A percentile compares a stretch with the other conserved stretches of the same genome.
phyloP scores from a whole-genome alignment of 352 stramenopile species.

The Pythium aristosporum region DNA sequence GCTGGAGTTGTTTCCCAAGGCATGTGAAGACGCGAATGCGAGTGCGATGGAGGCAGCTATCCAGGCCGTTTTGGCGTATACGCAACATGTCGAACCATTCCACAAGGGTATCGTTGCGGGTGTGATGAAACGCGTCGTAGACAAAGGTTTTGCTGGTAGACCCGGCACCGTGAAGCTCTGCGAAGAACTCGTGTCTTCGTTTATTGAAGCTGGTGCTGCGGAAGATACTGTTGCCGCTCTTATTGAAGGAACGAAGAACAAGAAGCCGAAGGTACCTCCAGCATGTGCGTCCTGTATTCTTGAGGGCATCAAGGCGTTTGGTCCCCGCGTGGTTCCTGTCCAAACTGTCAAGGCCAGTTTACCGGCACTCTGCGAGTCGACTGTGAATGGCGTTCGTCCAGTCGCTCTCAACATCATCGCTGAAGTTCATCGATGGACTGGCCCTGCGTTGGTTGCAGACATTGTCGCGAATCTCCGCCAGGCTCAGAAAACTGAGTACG shows the following conservation, averaged over 20 bases:
- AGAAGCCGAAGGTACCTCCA: constrained; percentile 84
- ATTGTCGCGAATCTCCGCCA: constrained; percentile 78
- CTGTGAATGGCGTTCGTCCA: constrained; percentile 77
- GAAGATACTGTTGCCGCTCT: constrained; percentile 73
- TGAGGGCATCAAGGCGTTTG: constrained; percentile 77
- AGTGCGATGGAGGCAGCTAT: constrained; percentile 78
- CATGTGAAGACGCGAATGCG: constrained; percentile 84
- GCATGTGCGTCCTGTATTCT: constrained; percentile 65
- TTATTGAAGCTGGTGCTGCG: constrained; percentile 71
- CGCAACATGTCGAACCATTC: constrained; percentile 59
- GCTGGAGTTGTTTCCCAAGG: constrained; percentile 68
- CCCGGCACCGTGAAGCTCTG: constrained; percentile 76
- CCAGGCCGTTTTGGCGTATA: constrained; percentile 74
- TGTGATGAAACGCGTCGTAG: constrained; percentile 76
- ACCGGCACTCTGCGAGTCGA: constrained; percentile 73
- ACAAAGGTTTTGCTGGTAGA: constrained; percentile 84
- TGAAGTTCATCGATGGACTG: constrained; percentile 83
- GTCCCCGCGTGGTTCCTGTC: constrained; percentile 68
- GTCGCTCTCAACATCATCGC: constrained; percentile 76
- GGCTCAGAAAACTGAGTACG: constrained; percentile 84
- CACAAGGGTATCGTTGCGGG: constrained; percentile 59
- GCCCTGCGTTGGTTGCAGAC: constrained; percentile 70
- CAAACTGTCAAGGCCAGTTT: constrained; percentile 68
- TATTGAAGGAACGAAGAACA: constrained; percentile 84
- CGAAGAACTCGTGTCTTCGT: constrained; percentile 70